These are phyloP conservation scores for Ascodesmis nigricans DNA, from an alignment of 495 filamentous ascomycete species.

Conservation along the genomic window DNA sequence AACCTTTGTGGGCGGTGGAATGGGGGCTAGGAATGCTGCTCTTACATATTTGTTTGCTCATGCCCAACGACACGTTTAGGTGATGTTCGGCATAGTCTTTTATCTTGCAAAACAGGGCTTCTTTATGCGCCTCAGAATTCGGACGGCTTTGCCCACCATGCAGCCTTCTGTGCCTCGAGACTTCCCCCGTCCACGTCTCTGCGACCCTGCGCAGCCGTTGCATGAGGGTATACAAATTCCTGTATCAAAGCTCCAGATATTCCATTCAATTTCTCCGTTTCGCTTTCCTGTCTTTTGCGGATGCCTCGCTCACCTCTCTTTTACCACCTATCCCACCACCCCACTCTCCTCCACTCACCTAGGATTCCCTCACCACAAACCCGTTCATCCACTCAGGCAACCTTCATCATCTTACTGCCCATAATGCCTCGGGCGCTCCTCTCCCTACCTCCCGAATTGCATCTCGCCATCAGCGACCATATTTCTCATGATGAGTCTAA, in stretches of 20 bases:
- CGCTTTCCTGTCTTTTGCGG: too few species aligned
- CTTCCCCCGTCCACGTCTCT: neutral
- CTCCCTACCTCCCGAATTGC: conserved; percentile 1
- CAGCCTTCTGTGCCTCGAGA: neutral
- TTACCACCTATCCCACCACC: too few species aligned
- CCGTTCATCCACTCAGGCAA: too few species aligned
- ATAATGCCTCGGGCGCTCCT: neutral
- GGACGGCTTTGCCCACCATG: neutral
- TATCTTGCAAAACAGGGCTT: neutral
- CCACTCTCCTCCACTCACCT: too few species aligned
- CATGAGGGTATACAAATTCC: too few species aligned
- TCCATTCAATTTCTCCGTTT: too few species aligned
- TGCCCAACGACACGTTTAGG: neutral
- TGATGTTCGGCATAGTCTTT: neutral
- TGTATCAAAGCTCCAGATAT: too few species aligned
- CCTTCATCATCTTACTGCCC: neutral
- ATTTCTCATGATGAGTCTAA: too few species aligned
- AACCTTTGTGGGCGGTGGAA: conserved; percentile 1
- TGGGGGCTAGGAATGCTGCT: neutral
- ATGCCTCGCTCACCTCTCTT: too few species aligned
- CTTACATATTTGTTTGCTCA: neutral
- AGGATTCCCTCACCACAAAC: too few species aligned
- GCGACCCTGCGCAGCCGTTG: too few species aligned
- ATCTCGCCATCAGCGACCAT: neutral
- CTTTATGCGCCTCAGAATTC: neutral